Base-by-base conservation (phyloP, 2,329 filamentous ascomycete species). In the Neofusicoccum parvum region DNA sequence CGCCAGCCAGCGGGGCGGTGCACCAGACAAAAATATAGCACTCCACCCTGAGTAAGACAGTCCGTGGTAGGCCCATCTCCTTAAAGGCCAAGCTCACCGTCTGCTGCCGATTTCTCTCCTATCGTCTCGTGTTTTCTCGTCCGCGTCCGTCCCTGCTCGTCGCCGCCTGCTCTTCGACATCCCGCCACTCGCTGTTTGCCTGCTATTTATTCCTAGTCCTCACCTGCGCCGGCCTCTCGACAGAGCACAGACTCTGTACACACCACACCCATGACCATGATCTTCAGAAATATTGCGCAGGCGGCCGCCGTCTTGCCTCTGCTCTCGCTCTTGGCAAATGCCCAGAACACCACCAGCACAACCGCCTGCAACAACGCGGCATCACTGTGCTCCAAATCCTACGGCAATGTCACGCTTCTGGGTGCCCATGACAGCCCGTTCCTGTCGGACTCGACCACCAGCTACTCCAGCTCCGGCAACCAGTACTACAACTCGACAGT, bases 361-460 rank as follows among this genome's bases (percentile, higher is more conserved):
- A 32, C 64, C 23, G 85, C 86, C 36, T 93, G 91, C 83, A 93
- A 93, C 80, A 92, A 92, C 80, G 91, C 89, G 0, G 89, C 90
- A 0, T 78, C 82, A 43, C 85, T 93, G 20, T 93, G 91, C 81
- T 80, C 79, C 67, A 86, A 86, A 68, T 80, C 84, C 15, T 93
- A 93, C 79, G 87, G 86, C 77, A 85, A 88, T 67, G 84, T 93
- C 69, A 92, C 90, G 1, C 85, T 92, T 74, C 85, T 92, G 73
- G 90, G 89, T 34, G 89, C 88, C 23, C 90, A 92, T 78, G 85
- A 91, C 77, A 87, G 85, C 67, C 81, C 89, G 12, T 92, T 92
- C 73, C 75, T 92, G 37, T 82, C 88, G 56, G 87, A 90, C 71
- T 76, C 78, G n/a, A 83, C 81, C 66, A 88, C 85, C 0, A 78